Percentiles rank a stretch among this genome's conserved stretches.
These are phyloP conservation scores for Trametes sp. DNA, from an alignment of 1,284 basidiomycete species.

Conservation along the genomic window DNA sequence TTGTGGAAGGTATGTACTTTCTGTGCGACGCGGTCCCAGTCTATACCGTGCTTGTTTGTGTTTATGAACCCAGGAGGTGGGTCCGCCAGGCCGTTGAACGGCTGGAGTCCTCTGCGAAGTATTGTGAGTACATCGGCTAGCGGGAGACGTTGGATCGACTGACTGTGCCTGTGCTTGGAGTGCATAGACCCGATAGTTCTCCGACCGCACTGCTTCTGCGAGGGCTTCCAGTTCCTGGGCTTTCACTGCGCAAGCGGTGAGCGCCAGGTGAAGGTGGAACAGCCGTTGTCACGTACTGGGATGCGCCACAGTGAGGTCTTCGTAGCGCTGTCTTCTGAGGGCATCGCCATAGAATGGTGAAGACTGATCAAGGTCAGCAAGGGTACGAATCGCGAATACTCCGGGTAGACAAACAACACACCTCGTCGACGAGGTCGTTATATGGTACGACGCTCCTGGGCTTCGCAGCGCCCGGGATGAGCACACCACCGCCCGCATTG, in stretches of 20 bases:
- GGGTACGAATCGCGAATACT: neutral
- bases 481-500: conserved; percentile 52
- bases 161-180: conserved; percentile 57
- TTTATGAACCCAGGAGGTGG: conserved; percentile 48
- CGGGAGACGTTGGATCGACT: conserved; percentile 23
- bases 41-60: conserved; percentile 59
- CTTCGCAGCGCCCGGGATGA: conserved; percentile 50
- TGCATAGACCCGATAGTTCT: conserved; percentile 67
- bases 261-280: neutral
- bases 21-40: conserved; percentile 73
- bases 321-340: conserved; percentile 56
- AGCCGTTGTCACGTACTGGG: conserved; percentile 56
- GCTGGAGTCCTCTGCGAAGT: conserved; percentile 44
- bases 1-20: too few relatives aligned
- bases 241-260: conserved; percentile 56
- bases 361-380: conserved; percentile 46
- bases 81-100: conserved; percentile 41
- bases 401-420: conserved; percentile 38
- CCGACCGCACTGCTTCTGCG: conserved; percentile 65
- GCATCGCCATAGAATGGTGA: conserved; percentile 72
- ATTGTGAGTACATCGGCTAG: neutral
- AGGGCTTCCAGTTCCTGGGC: conserved; percentile 65
- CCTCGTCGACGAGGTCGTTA: conserved; percentile 57
- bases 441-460: conserved; percentile 51
- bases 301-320: conserved; percentile 58